Evolutionary conservation across 371 early-diverging fungal species (phyloP), one percentile per base, ranked within the genome.

Genomic region (Mucor indicus): DNA sequence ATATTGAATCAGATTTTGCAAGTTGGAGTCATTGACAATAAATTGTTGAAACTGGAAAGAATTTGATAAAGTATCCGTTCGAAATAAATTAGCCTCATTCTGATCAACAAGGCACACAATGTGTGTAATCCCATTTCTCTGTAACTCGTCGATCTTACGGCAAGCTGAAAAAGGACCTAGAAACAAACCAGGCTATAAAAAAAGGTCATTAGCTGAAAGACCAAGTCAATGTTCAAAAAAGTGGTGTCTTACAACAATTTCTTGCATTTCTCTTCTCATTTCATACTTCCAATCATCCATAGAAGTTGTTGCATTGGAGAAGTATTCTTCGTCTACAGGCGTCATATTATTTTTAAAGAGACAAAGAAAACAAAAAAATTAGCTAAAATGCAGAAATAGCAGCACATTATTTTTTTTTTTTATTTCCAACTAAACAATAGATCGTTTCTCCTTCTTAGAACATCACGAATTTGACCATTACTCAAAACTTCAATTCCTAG

Each of bases 181-280:
- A 30, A 70, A 86, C 12, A 94, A 60, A 32, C 83, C 77, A 12
- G 89, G 88, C 77, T 77, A 48, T 35, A 15, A 29, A 8, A 8
- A 8, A 12, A 29, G 12, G 8, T 8, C 30, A 29, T 29, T 23
- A 15, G 12, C 12, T 16, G 3, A 15, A n/a, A n/a, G n/a, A n/a
- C n/a, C n/a, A n/a, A n/a, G n/a, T n/a, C n/a, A n/a, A n/a, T n/a
- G n/a, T n/a, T n/a, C n/a, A n/a, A n/a, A n/a, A n/a, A n/a, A n/a
- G n/a, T n/a, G n/a, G 36, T 31, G 12, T 45, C 60, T 38, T 59
- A 77, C 77, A n/a, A 87, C 44, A 37, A 91, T 85, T 55, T 89
- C 87, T 64, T 91, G 92, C 63, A 88, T 87, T 35, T 89, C 89
- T 32, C 87, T 75, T 44, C 91, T 77, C 82, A 89, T 89, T 53